phyloP scores from a whole-genome alignment of 1,284 basidiomycete species.

The Vanrija pseudolonga region DNA sequence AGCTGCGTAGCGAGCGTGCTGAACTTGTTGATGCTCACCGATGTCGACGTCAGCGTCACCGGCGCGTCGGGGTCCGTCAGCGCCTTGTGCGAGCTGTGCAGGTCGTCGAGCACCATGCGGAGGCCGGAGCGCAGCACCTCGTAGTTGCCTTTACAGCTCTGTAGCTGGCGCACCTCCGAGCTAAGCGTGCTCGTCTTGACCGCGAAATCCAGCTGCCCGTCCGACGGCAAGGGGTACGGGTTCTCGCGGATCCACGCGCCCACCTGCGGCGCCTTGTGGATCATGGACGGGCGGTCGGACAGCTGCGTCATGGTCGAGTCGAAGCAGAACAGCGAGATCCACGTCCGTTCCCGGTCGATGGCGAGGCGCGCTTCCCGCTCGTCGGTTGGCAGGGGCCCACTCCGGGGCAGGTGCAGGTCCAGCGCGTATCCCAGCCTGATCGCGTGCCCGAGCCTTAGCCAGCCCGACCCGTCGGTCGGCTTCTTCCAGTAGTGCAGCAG shows the following conservation, averaged over 20 bases:
- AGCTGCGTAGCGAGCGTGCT: conserved; percentile 15
- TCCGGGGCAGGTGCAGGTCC: conserved; percentile 19
- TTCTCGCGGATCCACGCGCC: conserved; percentile 11
- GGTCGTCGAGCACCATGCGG: conserved; percentile 16
- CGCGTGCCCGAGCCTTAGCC: conserved; percentile 28
- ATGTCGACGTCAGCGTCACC: conserved; percentile 17
- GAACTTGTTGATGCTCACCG: conserved; percentile 23
- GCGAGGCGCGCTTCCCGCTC: conserved; percentile 20
- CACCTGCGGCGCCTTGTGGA: conserved; percentile 17
- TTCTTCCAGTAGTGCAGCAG: conserved; percentile 24
- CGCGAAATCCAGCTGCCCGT: conserved; percentile 22
- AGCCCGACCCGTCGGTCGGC: conserved; percentile 16
- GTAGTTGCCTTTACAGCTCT: conserved; percentile 16
- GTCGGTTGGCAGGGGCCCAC: conserved; percentile 19
- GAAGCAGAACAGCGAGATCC: conserved; percentile 24
- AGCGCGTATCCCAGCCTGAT: conserved; percentile 32
- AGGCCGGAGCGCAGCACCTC: conserved; percentile 19
- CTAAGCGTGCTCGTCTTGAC: conserved; percentile 19
- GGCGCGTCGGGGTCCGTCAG: conserved; percentile 5
- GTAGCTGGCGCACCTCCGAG: conserved; percentile 16
- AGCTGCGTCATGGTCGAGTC: conserved; percentile 21
- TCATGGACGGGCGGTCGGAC: conserved; percentile 21
- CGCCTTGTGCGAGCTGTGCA: conserved; percentile 14
- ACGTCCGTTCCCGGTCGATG: conserved; percentile 24
- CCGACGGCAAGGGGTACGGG: conserved; percentile 18